phyloP scores from a whole-genome alignment of 768 basidiomycete species.

The Suillus cothurnatus region DNA sequence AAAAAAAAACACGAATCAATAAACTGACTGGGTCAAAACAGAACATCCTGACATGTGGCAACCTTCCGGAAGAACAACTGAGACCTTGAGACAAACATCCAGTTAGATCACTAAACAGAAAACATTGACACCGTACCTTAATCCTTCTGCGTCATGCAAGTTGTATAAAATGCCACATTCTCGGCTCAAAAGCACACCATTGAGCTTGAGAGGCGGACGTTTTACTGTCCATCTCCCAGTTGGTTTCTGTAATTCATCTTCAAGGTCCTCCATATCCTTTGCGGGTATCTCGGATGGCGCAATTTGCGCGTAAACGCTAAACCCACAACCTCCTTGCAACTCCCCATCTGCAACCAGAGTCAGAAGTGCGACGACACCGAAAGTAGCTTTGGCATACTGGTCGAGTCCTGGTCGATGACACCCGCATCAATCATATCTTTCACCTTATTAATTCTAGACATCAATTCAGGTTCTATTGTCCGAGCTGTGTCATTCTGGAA shows the following conservation, averaged over 20 bases:
- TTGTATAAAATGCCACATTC: constrained; percentile 80
- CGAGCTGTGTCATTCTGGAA: constrained; percentile 59
- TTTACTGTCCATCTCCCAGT: constrained; percentile 66
- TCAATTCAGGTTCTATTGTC: constrained; percentile 61
- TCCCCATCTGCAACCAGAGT: constrained; percentile 41
- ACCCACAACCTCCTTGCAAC: constrained; percentile 58
- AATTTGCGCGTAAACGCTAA: constrained; percentile 67
- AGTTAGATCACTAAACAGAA: constrained; percentile 2
- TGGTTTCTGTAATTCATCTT: constrained; percentile 73
- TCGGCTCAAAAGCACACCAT: constrained; percentile 72
- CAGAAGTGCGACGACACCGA: not conserved
- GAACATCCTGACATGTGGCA: constrained; percentile 52
- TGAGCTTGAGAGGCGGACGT: constrained; percentile 58
- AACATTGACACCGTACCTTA: constrained; percentile 52
- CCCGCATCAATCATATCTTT: constrained; percentile 69
- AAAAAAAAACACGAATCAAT: constrained; percentile 12
- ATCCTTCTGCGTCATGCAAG: constrained; percentile 63
- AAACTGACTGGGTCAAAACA: not conserved
- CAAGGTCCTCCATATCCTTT: constrained; percentile 64
- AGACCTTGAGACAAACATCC: constrained; percentile 38
- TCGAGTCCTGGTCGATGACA: constrained; percentile 54
- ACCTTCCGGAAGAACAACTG: constrained; percentile 75
- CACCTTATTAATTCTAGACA: constrained; percentile 57
- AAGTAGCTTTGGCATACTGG: constrained; percentile 26
- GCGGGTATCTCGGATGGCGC: constrained; percentile 54